These are phyloP conservation scores for Panellus pusillus DNA, from an alignment of 768 basidiomycete species.

Conservation along the genomic window DNA sequence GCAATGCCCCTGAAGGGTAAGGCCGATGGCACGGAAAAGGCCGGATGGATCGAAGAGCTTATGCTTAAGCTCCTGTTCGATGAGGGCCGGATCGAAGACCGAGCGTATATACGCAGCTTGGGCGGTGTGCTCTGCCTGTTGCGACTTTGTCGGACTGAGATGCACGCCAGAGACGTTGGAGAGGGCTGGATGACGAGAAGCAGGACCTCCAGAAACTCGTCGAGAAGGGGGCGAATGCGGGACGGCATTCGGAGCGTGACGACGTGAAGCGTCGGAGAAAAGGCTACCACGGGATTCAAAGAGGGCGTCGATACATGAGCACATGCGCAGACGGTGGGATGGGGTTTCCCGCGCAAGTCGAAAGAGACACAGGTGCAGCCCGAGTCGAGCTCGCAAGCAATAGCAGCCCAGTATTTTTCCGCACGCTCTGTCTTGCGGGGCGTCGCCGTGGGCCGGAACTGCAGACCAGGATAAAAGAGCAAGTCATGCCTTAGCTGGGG, in stretches of 20 bases:
- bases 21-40: slow-evolving; percentile 76
- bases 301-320: slow-evolving; percentile 42
- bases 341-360: slow-evolving; percentile 57
- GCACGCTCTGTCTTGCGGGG: slow-evolving; percentile 69
- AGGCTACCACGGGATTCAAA: slow-evolving; percentile 42
- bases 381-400: slow-evolving; percentile 71
- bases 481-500: slow-evolving; percentile 94
- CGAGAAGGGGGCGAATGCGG: slow-evolving; percentile 66
- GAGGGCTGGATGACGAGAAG: slow-evolving; percentile 83
- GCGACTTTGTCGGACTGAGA: slow-evolving; percentile 56
- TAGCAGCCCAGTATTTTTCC: slow-evolving; percentile 84
- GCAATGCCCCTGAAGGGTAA: slow-evolving; percentile 85
- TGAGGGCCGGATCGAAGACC: slow-evolving; percentile 79
- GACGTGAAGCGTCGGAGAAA: slow-evolving; percentile 42
- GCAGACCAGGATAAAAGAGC: slow-evolving; percentile 82
- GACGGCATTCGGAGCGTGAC: slow-evolving; percentile 70
- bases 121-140: slow-evolving; percentile 61
- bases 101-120: slow-evolving; percentile 68
- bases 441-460: slow-evolving; percentile 77
- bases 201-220: slow-evolving; percentile 79
- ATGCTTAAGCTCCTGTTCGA: slow-evolving; percentile 79
- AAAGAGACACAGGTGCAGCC: slow-evolving; percentile 87
- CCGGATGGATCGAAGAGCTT: slow-evolving; percentile 77
- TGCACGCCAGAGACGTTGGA: slow-evolving; percentile 61
- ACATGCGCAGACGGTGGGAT: slow-evolving; percentile 57